Evolutionary conservation across 2,329 filamentous ascomycete genomes (phyloP).

Genomic region (Colletotrichum filicis): DNA sequence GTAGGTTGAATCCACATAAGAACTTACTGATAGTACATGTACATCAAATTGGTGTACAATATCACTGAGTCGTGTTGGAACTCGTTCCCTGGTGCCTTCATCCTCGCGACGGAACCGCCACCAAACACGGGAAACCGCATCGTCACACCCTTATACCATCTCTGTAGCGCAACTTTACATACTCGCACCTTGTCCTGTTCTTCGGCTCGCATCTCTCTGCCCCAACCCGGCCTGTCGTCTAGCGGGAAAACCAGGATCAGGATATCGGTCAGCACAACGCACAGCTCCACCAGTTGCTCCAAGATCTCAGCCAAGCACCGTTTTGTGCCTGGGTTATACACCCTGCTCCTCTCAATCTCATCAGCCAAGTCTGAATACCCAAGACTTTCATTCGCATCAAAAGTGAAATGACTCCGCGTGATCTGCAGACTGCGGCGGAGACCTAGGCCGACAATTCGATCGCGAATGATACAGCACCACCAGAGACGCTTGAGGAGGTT

Average conservation of each 20-base stretch:
- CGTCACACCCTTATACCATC: constrained; percentile 53
- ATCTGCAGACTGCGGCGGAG: constrained; percentile 63
- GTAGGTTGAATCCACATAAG: rapidly evolving
- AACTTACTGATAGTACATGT: constrained; percentile 63
- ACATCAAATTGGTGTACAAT: constrained; percentile 59
- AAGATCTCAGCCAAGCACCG: constrained; percentile 55
- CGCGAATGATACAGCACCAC: constrained; percentile 66
- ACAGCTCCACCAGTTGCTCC: constrained; percentile 57
- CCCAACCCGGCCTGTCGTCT: constrained; percentile 54
- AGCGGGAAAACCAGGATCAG: constrained; percentile 57
- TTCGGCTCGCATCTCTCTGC: constrained; percentile 45
- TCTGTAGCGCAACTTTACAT: constrained; percentile 49
- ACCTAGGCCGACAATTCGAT: constrained; percentile 60
- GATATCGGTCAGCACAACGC: constrained; percentile 58
- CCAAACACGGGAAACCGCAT: constrained; percentile 52
- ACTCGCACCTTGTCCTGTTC: constrained; percentile 45
- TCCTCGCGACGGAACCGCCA: constrained; percentile 42
- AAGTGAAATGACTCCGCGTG: constrained; percentile 57
- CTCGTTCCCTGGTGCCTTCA: constrained; percentile 41
- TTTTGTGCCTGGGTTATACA: constrained; percentile 59
- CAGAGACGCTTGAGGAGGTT: constrained; percentile 60
- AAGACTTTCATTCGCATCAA: constrained; percentile 49
- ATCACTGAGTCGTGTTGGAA: constrained; percentile 54
- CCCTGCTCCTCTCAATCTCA: constrained; percentile 56
- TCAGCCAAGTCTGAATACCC: constrained; percentile 55